A percentile compares a stretch with the other conserved stretches of the same genome.
phyloP scores from a whole-genome alignment of 345 rosid species.

The Salix caprea region DNA sequence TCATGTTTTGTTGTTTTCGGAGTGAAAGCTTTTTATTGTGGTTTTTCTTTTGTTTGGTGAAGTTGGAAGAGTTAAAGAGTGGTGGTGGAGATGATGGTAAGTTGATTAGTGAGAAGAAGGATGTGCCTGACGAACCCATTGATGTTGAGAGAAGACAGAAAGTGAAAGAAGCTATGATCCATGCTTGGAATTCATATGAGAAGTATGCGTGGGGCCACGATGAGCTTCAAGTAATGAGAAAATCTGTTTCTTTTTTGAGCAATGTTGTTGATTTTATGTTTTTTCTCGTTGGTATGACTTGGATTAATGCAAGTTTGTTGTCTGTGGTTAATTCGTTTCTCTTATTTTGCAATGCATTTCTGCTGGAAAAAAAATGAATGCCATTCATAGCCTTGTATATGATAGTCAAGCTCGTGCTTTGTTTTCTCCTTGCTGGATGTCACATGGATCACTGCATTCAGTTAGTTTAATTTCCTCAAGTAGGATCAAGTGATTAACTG shows the following conservation, averaged over 20 bases:
- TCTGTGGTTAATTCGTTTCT: background rate
- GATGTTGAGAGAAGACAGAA: slow-evolving; percentile 68
- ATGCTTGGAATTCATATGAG: slow-evolving; percentile 95
- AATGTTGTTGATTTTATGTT: background rate
- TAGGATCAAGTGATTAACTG: too few relatives aligned
- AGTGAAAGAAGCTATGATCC: slow-evolving; percentile 94
- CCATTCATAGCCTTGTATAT: too few relatives aligned
- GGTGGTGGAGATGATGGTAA: slow-evolving; percentile 7
- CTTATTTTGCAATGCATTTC: too few relatives aligned
- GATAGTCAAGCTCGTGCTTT: too few relatives aligned
- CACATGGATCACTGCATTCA: too few relatives aligned
- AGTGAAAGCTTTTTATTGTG: background rate
- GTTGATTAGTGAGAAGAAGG: slow-evolving; percentile 16
- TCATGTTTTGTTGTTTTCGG: background rate
- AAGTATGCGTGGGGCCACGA: slow-evolving; percentile 98
- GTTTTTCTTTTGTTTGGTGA: slow-evolving; percentile 21
- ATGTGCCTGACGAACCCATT: slow-evolving; percentile 52
- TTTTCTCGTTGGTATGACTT: background rate
- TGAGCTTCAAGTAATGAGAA: slow-evolving; percentile 72
- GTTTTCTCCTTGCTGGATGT: too few relatives aligned
- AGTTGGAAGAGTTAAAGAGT: slow-evolving; percentile 19
- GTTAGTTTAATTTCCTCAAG: too few relatives aligned
- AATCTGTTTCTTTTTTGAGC: background rate
- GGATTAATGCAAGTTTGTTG: background rate
- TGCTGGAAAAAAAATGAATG: too few relatives aligned